Percentiles rank a stretch among this genome's conserved stretches.
Evolutionary conservation across 73 alveolate species (phyloP).

Genomic region (Blepharisma japonicum): DNA sequence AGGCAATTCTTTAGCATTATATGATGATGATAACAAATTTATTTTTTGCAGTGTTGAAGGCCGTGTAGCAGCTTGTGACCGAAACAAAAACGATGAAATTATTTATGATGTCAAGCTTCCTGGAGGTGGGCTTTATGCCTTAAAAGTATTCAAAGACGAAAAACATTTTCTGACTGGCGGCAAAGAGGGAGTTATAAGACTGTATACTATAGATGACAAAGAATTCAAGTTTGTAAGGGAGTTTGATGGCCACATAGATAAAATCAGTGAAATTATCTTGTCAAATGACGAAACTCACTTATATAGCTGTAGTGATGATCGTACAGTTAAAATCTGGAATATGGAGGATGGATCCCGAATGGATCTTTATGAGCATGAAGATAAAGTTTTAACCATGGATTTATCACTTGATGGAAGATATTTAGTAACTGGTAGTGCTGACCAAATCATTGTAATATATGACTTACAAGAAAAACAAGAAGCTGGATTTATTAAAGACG

Average conservation of each 20-base stretch:
- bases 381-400: background rate
- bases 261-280: background rate
- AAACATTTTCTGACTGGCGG: background rate
- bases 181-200: background rate
- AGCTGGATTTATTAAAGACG: background rate
- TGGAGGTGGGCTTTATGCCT: background rate
- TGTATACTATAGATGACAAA: background rate
- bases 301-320: conserved; percentile 15
- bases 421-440: background rate
- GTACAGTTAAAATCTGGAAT: background rate
- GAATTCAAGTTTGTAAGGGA: too few species aligned
- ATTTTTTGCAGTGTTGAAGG: conserved; percentile 10
- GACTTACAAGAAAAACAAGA: background rate
- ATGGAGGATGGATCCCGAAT: background rate
- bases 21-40: background rate
- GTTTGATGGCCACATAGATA: background rate
- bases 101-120: too few species aligned
- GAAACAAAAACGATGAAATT: background rate
- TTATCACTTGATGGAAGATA: background rate
- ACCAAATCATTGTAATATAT: background rate
- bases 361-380: background rate
- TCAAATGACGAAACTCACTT: background rate
- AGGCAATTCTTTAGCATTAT: conserved; percentile 6
- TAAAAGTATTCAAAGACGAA: background rate
- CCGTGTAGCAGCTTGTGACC: conserved; percentile 16